Evolutionary conservation across 2,329 filamentous ascomycete species (phyloP).

Genomic region (Scolecobasidium constrictum): DNA sequence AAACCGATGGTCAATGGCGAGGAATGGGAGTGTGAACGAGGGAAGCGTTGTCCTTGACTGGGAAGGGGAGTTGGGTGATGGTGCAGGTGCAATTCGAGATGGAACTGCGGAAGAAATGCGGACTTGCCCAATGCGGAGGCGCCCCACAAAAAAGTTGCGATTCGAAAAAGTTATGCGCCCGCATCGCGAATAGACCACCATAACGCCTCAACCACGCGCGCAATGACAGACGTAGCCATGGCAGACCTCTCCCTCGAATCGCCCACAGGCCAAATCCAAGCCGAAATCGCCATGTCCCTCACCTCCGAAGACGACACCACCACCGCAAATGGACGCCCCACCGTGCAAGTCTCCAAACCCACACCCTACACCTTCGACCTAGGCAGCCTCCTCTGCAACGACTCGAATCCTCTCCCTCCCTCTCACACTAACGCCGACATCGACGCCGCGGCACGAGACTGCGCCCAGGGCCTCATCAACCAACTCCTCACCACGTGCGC

Average conservation of each 20-base stretch:
- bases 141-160: not conserved
- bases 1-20: not conserved
- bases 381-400: conserved; percentile 72
- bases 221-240: conserved; percentile 9
- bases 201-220: too few relatives aligned
- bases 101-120: too few relatives aligned
- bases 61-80: conserved; percentile 38
- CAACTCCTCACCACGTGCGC: conserved; percentile 85
- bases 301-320: not conserved
- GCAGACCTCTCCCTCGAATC: conserved; percentile 7
- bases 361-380: conserved; percentile 91
- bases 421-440: conserved; percentile 55
- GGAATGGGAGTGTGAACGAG: too few relatives aligned
- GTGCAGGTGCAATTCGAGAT: too few relatives aligned
- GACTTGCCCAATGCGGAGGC: not conserved
- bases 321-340: not conserved
- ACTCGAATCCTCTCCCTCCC: conserved; percentile 69
- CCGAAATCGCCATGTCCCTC: not conserved
- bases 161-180: too few relatives aligned
- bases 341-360: conserved; percentile 48
- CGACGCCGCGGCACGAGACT: conserved; percentile 67
- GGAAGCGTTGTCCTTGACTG: conserved; percentile 46
- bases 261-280: conserved; percentile 1
- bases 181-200: too few relatives aligned
- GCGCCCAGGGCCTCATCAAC: conserved; percentile 85